Evolutionary conservation across 306 rosid species (phyloP), one percentile per base, ranked within the genome.

Genomic region (Trifolium subterraneum): DNA sequence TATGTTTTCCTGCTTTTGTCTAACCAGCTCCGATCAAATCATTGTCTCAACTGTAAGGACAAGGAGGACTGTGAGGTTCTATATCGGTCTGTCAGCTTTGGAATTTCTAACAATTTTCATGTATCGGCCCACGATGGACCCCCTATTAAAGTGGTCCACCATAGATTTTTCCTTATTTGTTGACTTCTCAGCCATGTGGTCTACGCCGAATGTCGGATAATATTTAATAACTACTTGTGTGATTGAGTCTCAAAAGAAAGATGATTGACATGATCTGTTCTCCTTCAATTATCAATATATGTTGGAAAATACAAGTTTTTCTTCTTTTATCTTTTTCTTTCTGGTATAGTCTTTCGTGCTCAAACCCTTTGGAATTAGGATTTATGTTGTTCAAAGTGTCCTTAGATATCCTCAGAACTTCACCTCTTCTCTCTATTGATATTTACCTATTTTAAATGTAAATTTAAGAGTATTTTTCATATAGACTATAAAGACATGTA

Each of bases 361-460:
- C 8, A 8, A 36, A 36, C 10, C 39, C 39, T 36, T 29, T 29
- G 6, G 6, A 29, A 29, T 29, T 29, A 29, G 33, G 33, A 29
- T 4, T 29, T 29, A 29, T 29, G 33, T 29, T 29, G 33, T 29
- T 0, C 6, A 29, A 29, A 29, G 33, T 29, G 33, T 29, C 33
- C 1, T 29, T 29, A 4, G 33, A 29, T 29, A 29, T 29, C 33
- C 33, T 29, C 9, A 35, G 9, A 35, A 35, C 39, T 6, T 35
- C 39, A 41, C 10, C 39, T 6, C 18, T 59, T 10, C 8, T 27
- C 64, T 13, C 39, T 27, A 7, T 27, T 27, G 10, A 27, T 58
- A 31, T 72, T 45, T 60, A 47, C 31, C 29, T 27, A 25, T 31
- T 66, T 76, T 20, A 23, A 41, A 55, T 64, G 44, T 27, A 16